Percentiles rank a stretch among this genome's conserved stretches.
Conservation (phyloP, 805 yeast genomes). For the Candida tammaniensis region DNA sequence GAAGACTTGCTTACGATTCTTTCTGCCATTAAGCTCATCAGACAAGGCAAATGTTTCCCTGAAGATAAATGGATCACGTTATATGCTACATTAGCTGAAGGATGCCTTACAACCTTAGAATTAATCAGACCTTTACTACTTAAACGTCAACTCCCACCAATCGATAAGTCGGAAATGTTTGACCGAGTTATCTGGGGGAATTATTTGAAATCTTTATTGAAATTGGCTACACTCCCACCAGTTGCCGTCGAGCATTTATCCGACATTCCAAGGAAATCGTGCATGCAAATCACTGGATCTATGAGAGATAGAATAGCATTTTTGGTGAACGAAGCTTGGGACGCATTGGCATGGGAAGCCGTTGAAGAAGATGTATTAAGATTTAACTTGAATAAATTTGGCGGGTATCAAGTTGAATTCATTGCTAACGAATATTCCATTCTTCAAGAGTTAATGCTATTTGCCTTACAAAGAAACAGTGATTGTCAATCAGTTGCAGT, state of each 20-base stretch:
- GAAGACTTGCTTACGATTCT: constrained; percentile 44
- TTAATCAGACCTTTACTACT: constrained; percentile 51
- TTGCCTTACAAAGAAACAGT: constrained; percentile 65
- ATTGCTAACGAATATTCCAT: constrained; percentile 56
- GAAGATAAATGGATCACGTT: constrained; percentile 71
- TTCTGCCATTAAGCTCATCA: constrained; percentile 48
- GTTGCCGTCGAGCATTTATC: constrained; percentile 68
- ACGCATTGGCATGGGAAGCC: constrained; percentile 63
- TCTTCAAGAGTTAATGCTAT: constrained; percentile 60
- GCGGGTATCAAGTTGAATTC: constrained; percentile 71
- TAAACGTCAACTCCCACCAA: constrained; percentile 49
- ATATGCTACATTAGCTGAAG: constrained; percentile 54
- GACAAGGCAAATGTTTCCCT: constrained; percentile 61
- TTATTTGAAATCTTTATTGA: constrained; percentile 55
- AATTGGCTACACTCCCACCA: constrained; percentile 63
- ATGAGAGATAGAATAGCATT: constrained; percentile 58
- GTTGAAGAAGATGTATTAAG: constrained; percentile 52
- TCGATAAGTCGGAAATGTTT: constrained; percentile 48
- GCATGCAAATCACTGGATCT: constrained; percentile 59
- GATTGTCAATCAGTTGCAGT: constrained; percentile 62
- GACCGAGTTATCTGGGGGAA: constrained; percentile 68
- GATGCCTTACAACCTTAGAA: constrained; percentile 52
- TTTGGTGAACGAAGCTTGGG: constrained; percentile 67
- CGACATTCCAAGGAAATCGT: constrained; percentile 70
- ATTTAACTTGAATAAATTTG: constrained; percentile 59